Base-by-base conservation (phyloP, 768 basidiomycete genomes). In the Mycena olivaceomarginata region DNA sequence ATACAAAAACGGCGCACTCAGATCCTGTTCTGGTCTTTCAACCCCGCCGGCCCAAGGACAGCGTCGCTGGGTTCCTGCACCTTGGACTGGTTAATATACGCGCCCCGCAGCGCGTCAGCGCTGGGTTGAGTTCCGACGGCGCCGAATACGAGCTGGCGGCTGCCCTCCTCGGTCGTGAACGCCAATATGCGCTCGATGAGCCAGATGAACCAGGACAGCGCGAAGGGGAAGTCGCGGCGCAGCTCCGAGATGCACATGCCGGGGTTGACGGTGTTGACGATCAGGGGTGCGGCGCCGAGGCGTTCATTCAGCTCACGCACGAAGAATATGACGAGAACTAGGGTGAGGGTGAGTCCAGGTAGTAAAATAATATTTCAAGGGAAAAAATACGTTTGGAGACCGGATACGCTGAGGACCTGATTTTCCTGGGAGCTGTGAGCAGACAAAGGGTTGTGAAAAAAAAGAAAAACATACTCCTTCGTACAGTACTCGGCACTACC, bases 21-120 rank as follows among this genome's bases (percentile, higher is more conserved):
- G 20, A 81, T 57, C 13, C 67, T 39, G 20, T 70, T 69, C 68
- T 82, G 45, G 12, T 72, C 65, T 25, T 74, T 74, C 41, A 40
- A 13, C 13, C 82, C 82, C n/a, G 65, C 70, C 57, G 76, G 45
- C 10, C 79, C 72, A 2, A 82, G 9, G 2, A 77, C 73, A 16
- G 76, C 80, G 67, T 82, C 82, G 65, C 81, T 80, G 20, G 67
- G 43, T 65, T 83, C 82, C 25, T 72, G 57, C 7, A 81, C 70
- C 4, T 25, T 16, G 53, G 59, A 80, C 11, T 43, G 60, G 57
- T 51, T 48, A 10, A 80, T 51, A 45, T 78, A 82, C 66, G 57
- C 45, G 1, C 82, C 82, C 13, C 75, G 80, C 20, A 81, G 53
- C 20, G 18, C 46, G 16, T 74, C 59, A 2, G 70, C 57, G 2